Evolutionary conservation across 2,329 filamentous ascomycete genomes (phyloP), one percentile per base, ranked within the genome.

Genomic region (Triangularia setosa): DNA sequence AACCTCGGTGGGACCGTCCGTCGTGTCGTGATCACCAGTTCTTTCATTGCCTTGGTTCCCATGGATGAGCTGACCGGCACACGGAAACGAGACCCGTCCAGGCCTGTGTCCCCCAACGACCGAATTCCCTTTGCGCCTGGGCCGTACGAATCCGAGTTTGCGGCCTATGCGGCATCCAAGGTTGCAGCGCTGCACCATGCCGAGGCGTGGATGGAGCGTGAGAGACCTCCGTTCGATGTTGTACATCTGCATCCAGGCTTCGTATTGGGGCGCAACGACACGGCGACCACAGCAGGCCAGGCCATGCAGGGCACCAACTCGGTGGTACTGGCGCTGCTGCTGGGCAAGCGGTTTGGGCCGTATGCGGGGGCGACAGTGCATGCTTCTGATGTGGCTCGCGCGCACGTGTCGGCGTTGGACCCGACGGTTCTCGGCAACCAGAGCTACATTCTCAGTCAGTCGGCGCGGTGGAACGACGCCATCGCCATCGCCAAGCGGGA

Each of bases 91-190:
- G 63, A 62, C 28, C 48, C 60, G 4, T 54, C 28, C 11, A 21
- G 59, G 4, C 64, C 64, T 4, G 64, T 69, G 24, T 30, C 54
- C n/a, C 65, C 68, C 28, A 60, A 65, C 28, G 68, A 71, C 44
- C 69, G 68, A 18, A 77, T 82, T 58, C 81, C 80, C 23, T 65
- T 69, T 33, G 30, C 60, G 4, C n/a, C 63, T 1, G 71, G 70
- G 1, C 76, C 75, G 9, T 75, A 75, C 66, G 63, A 64, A 21
- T 70, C 70, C 61, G 69, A 71, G 57, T 70, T 77, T 35, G 72
- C 70, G 5, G 77, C 76, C 21, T 79, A 79, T 65, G 68, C 67
- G 2, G 74, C 76, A 1, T 75, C 75, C 65, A 79, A 79, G 69
- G 70, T 72, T 1, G 71, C 72, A 1, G 73, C 78, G 0, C 71